phyloP scores from a whole-genome alignment of 2,329 filamentous ascomycete genomes.

The Falciphora oryzae region DNA sequence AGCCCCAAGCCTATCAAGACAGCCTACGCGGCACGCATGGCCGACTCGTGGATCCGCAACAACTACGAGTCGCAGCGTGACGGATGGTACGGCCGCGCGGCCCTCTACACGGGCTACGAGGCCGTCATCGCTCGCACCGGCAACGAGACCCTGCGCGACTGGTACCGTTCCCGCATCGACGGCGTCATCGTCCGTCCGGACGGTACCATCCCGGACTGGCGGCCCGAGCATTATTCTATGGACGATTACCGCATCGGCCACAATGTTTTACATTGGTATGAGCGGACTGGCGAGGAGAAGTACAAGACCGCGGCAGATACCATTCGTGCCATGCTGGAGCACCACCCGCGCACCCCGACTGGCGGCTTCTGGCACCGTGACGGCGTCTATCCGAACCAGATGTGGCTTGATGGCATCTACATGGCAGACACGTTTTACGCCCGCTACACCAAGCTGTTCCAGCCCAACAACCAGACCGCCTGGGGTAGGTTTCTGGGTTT shows the following conservation, averaged over 20 bases:
- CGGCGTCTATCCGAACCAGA: constrained; percentile 43
- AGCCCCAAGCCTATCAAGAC: constrained; percentile 2
- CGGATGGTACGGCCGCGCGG: constrained; percentile 5
- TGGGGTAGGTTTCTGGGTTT: constrained; percentile 21
- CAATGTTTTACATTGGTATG: constrained; percentile 7
- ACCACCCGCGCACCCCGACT: constrained; percentile 41
- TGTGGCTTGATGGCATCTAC: constrained; percentile 53
- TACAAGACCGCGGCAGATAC: constrained; percentile 42
- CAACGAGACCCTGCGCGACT: constrained; percentile 5
- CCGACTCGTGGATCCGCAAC: constrained; percentile 7
- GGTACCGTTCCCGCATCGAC: constrained; percentile 7
- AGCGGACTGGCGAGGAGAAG: constrained; percentile 34
- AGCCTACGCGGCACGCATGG: constrained; percentile 6
- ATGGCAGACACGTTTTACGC: constrained; percentile 43
- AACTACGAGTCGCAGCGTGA: constrained; percentile 5
- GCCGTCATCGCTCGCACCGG: constrained; percentile 7
- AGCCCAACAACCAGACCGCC: constrained; percentile 31
- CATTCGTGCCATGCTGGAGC: constrained; percentile 39
- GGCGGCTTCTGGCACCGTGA: constrained; percentile 51
- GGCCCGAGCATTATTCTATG: constrained; percentile 6
- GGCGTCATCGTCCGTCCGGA: constrained; percentile 2
- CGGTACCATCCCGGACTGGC: constrained; percentile 6
- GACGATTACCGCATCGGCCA: constrained; percentile 9
- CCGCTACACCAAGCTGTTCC: constrained; percentile 32
- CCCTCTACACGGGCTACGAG: constrained; percentile 8